phyloP scores from a whole-genome alignment of 129 eudicot species.

The Glebionis coronaria region DNA sequence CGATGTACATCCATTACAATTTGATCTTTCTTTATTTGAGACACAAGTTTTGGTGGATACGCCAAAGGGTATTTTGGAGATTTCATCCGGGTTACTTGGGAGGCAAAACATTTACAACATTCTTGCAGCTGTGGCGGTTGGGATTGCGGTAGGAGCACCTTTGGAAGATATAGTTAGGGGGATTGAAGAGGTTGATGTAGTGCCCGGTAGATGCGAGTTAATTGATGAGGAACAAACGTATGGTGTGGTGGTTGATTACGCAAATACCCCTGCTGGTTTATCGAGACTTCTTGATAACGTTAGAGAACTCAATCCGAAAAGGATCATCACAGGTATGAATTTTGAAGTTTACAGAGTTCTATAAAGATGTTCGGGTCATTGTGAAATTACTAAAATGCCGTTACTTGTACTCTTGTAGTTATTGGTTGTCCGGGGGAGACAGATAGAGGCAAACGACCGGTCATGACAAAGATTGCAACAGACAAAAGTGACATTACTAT shows the following conservation, averaged over 20 bases:
- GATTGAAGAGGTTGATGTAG: conserved; percentile 96
- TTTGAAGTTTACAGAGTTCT: neutral
- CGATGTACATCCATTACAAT: conserved; percentile 84
- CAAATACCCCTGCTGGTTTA: conserved; percentile 80
- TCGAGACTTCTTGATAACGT: conserved; percentile 91
- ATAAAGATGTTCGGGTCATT: neutral
- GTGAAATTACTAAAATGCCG: conserved; percentile 13
- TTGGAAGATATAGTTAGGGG: conserved; percentile 98
- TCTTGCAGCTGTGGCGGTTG: conserved; percentile 92
- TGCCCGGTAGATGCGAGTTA: conserved; percentile 96
- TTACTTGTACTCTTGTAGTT: conserved; percentile 39
- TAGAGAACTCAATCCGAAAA: conserved; percentile 74
- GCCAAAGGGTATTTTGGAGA: conserved; percentile 92
- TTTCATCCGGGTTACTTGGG: conserved; percentile 92
- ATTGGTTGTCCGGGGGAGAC: conserved; percentile 81
- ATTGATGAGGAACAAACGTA: conserved; percentile 97
- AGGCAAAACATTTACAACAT: conserved; percentile 84
- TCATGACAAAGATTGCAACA: conserved; percentile 89
- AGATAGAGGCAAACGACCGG: conserved; percentile 92
- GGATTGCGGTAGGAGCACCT: conserved; percentile 96
- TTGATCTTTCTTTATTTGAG: conserved; percentile 89
- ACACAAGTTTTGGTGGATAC: conserved; percentile 95
- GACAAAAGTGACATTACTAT: conserved; percentile 91
- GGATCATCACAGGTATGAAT: conserved; percentile 81
- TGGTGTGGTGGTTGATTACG: conserved; percentile 94